These are phyloP conservation scores for Samsoniella hepiali DNA, from an alignment of 2,329 filamentous ascomycete genomes.

Conservation along the genomic window DNA sequence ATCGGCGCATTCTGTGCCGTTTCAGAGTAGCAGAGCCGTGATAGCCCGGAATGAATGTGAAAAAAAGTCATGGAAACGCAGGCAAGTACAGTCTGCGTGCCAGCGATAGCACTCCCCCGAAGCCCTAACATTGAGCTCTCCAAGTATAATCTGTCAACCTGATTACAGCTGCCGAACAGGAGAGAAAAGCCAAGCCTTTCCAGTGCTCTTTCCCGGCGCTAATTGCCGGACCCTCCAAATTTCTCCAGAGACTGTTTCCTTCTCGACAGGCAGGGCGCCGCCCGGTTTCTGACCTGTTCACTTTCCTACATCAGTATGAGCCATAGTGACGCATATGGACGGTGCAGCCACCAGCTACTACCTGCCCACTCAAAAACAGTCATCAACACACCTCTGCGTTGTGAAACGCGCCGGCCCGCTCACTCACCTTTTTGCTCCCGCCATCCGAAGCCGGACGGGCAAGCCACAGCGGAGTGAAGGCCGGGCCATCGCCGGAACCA, in stretches of 20 bases:
- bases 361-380: background rate
- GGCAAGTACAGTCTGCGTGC: no score
- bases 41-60: no score
- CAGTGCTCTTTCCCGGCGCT: background rate
- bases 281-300: background rate
- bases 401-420: background rate
- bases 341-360: background rate
- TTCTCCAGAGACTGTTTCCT: background rate
- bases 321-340: background rate
- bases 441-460: background rate
- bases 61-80: no score
- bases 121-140: no score
- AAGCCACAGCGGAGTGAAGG: background rate
- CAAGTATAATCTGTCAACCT: background rate
- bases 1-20: background rate
- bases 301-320: background rate
- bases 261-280: background rate
- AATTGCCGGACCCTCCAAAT: constrained; percentile 4
- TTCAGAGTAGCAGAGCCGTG: no score
- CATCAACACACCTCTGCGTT: background rate
- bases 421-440: background rate
- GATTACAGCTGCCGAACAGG: no score
- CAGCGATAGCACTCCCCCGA: no score
- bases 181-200: background rate
- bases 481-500: background rate